These are phyloP conservation scores for Aphanomyces invadans DNA, from an alignment of 352 stramenopile genomes.

Conservation along the genomic window DNA sequence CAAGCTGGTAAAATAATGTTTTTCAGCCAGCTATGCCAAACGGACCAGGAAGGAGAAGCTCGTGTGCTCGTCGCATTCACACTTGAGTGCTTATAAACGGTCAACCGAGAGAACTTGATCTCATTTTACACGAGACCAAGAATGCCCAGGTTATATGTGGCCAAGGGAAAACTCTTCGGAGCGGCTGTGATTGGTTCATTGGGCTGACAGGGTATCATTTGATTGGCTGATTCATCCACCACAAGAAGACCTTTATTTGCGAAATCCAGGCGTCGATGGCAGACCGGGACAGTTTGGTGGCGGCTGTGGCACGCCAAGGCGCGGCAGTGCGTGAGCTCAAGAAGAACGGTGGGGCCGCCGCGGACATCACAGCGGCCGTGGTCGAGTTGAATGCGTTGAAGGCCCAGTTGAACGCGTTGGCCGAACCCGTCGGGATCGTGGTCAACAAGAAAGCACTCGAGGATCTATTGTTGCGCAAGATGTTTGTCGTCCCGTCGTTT, in stretches of 20 bases:
- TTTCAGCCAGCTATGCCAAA: too few relatives aligned
- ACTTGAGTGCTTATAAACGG: too few relatives aligned
- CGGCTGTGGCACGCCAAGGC: constrained; percentile 93
- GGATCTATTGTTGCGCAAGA: constrained; percentile 96
- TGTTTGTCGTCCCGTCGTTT: constrained; percentile 99
- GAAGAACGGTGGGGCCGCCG: constrained; percentile 86
- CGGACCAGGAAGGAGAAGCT: too few relatives aligned
- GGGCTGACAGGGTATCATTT: too few relatives aligned
- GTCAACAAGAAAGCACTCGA: constrained; percentile 91
- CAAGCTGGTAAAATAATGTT: too few relatives aligned
- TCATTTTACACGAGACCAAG: too few relatives aligned
- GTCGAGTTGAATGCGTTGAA: constrained; percentile 92
- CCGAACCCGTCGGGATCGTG: constrained; percentile 57
- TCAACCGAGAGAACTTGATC: too few relatives aligned
- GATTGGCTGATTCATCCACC: background rate
- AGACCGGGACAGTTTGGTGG: constrained; percentile 28
- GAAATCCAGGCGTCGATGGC: background rate
- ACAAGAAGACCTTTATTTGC: background rate
- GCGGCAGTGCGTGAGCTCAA: constrained; percentile 94
- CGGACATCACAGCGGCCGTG: constrained; percentile 87
- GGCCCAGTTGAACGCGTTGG: constrained; percentile 72
- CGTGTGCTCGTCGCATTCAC: too few relatives aligned
- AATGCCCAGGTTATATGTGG: too few relatives aligned
- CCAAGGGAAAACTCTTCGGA: too few relatives aligned
- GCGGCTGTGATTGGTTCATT: too few relatives aligned